Base-by-base conservation (phyloP, 176 grass and related monocot species). In the Bromus sterilis region DNA sequence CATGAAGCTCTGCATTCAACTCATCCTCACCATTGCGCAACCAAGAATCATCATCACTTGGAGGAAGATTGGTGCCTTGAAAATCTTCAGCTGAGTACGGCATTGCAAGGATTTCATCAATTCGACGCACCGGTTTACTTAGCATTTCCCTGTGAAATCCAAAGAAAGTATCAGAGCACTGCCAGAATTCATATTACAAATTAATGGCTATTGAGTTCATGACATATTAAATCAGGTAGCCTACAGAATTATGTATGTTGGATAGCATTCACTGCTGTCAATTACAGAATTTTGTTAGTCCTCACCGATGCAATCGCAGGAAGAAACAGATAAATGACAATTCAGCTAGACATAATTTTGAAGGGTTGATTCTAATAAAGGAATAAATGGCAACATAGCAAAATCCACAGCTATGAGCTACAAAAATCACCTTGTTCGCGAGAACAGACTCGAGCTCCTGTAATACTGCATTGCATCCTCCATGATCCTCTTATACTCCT, bases 1-100 rank as follows among this genome's bases (percentile, higher is more conserved):
- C 85, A 31, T 59, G 35, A 77, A 99, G 91, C n/a, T 90, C 89
- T 9, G 74, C 83, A 80, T 91, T 89, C 40, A 99, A 67, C 74
- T 99, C 93, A 51, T 95, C 96, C 77, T 99, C 91, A 25, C 93
- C 93, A 80, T 86, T 69, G 72, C 93, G 78, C 70, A 99, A 84
- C 93, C 96, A 99, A 14, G 89, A 89, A 66, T 95, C 93, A 71
- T 91, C 87, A 88, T 93, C 91, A 46, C 89, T 89, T 0, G 83
- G 85, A 75, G 96, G 89, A 82, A 95, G 93, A 60, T 87, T 87
- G 39, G 24, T 28, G 57, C 76, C 86, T 74, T 91, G 75, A 66
- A 95, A 95, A 29, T 93, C 91, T 23, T 90, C 85, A 6, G 80
- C 71, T 9, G 82, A 88, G 79, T 86, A 95, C 6, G 88, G 86